phyloP scores from a whole-genome alignment of 2,329 filamentous ascomycete species.

The Biscogniauxia sp. region DNA sequence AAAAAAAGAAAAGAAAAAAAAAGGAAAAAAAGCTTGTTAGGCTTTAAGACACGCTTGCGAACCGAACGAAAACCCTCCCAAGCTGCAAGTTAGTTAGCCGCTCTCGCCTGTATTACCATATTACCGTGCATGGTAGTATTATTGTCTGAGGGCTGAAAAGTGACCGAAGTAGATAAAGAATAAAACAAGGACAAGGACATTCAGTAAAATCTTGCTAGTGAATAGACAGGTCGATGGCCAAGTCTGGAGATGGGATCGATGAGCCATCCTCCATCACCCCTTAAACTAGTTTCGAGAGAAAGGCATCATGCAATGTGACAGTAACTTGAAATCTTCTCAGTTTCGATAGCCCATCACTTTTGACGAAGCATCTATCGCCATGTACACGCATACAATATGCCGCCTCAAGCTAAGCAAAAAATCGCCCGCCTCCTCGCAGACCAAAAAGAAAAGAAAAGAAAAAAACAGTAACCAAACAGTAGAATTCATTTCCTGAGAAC shows the following conservation, averaged over 20 bases:
- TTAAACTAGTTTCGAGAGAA: conserved; percentile 12
- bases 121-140: not conserved
- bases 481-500: not conserved
- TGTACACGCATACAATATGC: conserved; percentile 21
- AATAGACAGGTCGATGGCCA: not conserved
- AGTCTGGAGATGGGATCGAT: not conserved
- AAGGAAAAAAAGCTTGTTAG: not conserved
- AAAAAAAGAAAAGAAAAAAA: too few relatives aligned
- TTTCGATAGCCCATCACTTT: conserved; percentile 7
- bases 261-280: not conserved
- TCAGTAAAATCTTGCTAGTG: not conserved
- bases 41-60: not conserved
- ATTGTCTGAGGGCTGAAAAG: not conserved
- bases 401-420: conserved; percentile 14
- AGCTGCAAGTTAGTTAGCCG: not conserved
- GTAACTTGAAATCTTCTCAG: not conserved
- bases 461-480: not conserved
- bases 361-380: conserved; percentile 23
- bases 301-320: conserved; percentile 1
- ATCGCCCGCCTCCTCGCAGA: conserved; percentile 15
- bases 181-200: not conserved
- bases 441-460: not conserved
- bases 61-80: not conserved
- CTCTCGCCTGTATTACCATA: not conserved
- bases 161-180: not conserved